Percentiles rank a stretch among this genome's conserved stretches.
Conservation (phyloP, 305 asterid species). For the Rubia tinctorum region DNA sequence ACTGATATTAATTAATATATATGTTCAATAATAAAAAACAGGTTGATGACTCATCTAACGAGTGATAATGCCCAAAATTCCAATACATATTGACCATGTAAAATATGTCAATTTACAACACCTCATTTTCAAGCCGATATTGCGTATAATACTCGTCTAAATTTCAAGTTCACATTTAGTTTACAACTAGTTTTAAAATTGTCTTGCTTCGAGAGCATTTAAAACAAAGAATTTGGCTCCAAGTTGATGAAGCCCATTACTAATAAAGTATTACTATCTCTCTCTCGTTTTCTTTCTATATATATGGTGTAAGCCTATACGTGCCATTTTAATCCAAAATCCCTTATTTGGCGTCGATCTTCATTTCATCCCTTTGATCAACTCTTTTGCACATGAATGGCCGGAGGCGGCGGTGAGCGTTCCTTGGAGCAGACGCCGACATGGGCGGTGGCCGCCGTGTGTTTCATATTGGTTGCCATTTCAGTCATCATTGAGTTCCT, state of each 20-base stretch:
- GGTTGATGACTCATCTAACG: background rate
- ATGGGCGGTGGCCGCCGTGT: conserved; percentile 72
- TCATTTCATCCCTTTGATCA: no score
- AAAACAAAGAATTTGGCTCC: background rate
- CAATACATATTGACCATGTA: background rate
- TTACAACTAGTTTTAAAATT: background rate
- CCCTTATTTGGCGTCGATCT: background rate
- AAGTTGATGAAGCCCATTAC: background rate
- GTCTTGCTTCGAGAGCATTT: background rate
- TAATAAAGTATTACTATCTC: background rate
- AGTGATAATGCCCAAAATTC: background rate
- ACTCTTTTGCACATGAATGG: background rate
- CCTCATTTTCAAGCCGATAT: background rate
- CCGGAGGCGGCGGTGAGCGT: background rate
- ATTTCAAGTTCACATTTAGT: background rate
- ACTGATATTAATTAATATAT: background rate
- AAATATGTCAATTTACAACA: background rate
- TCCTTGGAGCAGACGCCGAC: conserved; percentile 64
- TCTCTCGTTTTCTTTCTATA: background rate
- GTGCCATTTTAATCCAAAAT: background rate
- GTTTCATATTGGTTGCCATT: conserved; percentile 57
- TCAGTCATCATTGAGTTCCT: conserved; percentile 57
- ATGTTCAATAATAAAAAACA: background rate
- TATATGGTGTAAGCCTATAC: conserved; percentile 8
- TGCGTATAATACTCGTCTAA: background rate